Evolutionary conservation across 495 filamentous ascomycete genomes (phyloP).

Genomic region (Hypoxylon crocopeplum): DNA sequence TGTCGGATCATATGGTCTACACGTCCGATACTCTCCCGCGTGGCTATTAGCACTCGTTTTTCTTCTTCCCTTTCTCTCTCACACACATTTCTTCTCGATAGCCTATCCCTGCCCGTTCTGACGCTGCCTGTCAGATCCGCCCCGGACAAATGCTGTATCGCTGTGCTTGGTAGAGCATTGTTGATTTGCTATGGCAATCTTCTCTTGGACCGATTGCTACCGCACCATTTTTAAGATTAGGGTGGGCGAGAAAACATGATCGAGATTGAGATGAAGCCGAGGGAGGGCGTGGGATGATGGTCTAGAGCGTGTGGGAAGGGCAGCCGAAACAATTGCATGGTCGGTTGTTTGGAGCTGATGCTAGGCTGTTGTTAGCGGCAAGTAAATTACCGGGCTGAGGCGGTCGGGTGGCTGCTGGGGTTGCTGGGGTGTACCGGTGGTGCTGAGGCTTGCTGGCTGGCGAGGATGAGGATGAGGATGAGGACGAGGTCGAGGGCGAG

Average conservation of each 20-base stretch:
- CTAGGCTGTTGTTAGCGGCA: constrained; percentile 37
- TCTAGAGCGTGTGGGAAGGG: constrained; percentile 36
- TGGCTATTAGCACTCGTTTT: constrained; percentile 16
- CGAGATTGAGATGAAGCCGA: constrained; percentile 21
- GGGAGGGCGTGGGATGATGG: constrained; percentile 32
- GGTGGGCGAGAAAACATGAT: constrained; percentile 15
- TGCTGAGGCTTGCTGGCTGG: constrained; percentile 29
- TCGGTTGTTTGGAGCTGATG: constrained; percentile 38
- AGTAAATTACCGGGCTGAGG: constrained; percentile 42
- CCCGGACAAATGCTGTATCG: constrained; percentile 23
- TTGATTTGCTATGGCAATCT: constrained; percentile 14
- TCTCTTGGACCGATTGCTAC: constrained; percentile 26
- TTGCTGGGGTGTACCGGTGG: constrained; percentile 18
- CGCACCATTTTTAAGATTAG: constrained; percentile 35
- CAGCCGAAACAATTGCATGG: constrained; percentile 37
- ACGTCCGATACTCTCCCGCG: constrained; percentile 32
- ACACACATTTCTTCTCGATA: background rate
- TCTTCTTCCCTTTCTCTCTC: background rate
- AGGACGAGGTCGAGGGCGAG: too few species aligned
- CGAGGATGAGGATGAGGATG: too few species aligned
- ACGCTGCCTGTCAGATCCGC: constrained; percentile 18
- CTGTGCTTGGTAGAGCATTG: background rate
- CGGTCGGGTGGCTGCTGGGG: constrained; percentile 27
- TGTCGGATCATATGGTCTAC: constrained; percentile 40
- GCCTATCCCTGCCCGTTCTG: constrained; percentile 18